Evolutionary conservation across 495 filamentous ascomycete species (phyloP).

Genomic region (Lophium mytilinum): DNA sequence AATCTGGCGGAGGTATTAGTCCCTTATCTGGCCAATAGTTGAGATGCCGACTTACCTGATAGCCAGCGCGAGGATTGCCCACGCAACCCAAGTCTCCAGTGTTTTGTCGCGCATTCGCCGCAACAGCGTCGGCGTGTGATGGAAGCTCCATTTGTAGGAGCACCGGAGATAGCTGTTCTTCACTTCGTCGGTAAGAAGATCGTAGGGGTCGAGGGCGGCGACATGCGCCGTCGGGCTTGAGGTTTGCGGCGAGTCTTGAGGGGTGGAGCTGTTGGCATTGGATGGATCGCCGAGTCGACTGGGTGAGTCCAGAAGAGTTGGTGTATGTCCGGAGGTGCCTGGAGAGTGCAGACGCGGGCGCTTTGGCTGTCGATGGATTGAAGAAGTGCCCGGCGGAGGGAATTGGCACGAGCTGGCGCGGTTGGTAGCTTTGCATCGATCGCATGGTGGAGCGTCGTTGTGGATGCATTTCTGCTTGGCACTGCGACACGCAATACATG

Average conservation of each 20-base stretch:
- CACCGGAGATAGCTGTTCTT: conserved; percentile 29
- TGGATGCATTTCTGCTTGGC: conserved; percentile 28
- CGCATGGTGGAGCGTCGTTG: conserved; percentile 26
- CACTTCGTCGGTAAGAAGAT: conserved; percentile 28
- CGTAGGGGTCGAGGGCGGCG: conserved; percentile 23
- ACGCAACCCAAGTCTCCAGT: conserved; percentile 25
- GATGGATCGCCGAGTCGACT: background rate
- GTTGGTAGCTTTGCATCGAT: conserved; percentile 21
- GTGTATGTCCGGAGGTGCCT: background rate
- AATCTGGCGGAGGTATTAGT: conserved; percentile 13
- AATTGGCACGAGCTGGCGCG: conserved; percentile 20
- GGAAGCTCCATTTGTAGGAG: conserved; percentile 29
- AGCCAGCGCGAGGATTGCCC: conserved; percentile 27
- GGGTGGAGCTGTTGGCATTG: conserved; percentile 8
- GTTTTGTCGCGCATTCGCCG: conserved; percentile 23
- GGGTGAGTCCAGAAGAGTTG: background rate
- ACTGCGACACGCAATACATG: conserved; percentile 24
- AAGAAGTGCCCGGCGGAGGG: conserved; percentile 25
- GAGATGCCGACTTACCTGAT: conserved; percentile 14
- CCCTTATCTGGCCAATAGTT: no score
- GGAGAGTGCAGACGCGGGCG: conserved; percentile 17
- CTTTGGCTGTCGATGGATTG: conserved; percentile 25
- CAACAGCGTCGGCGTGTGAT: conserved; percentile 28
- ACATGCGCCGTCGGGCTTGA: conserved; percentile 9
- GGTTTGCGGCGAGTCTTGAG: background rate